Evolutionary conservation across 306 rosid genomes (phyloP).

Genomic region (Alnus glutinosa): DNA sequence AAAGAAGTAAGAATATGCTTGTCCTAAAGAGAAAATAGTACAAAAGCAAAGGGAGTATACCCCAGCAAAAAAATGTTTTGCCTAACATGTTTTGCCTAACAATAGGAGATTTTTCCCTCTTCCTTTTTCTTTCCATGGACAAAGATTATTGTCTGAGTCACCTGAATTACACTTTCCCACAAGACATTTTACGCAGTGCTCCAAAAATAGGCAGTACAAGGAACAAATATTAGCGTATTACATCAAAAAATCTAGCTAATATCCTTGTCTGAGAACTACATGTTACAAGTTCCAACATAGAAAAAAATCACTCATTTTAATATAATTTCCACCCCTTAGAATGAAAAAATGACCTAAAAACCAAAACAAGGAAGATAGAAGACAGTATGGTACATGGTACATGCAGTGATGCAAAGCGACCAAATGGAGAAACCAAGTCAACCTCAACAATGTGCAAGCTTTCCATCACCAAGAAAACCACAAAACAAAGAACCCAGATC

Average conservation of each 20-base stretch:
- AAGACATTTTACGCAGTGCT: background rate
- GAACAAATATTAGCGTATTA: background rate
- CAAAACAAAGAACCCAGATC: too few species aligned
- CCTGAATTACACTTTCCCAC: background rate
- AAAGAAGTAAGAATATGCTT: too few species aligned
- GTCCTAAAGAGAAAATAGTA: too few species aligned
- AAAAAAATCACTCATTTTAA: conserved; percentile 7
- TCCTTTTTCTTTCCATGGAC: background rate
- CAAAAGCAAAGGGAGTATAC: too few species aligned
- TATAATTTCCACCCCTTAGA: background rate
- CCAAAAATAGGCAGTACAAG: background rate
- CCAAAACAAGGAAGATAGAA: background rate
- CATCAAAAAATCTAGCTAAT: background rate
- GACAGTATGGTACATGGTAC: background rate
- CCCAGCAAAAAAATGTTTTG: background rate
- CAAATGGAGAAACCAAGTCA: too few species aligned
- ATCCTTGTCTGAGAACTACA: background rate
- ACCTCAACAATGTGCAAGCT: too few species aligned
- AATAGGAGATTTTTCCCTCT: background rate
- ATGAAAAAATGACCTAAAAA: background rate
- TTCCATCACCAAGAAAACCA: too few species aligned
- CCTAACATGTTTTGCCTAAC: background rate
- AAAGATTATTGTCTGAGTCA: background rate
- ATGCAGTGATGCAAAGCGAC: too few species aligned
- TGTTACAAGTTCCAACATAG: background rate